Evolutionary conservation across 2,329 filamentous ascomycete species (phyloP).

Genomic region (Reticulascus tulasneorum): DNA sequence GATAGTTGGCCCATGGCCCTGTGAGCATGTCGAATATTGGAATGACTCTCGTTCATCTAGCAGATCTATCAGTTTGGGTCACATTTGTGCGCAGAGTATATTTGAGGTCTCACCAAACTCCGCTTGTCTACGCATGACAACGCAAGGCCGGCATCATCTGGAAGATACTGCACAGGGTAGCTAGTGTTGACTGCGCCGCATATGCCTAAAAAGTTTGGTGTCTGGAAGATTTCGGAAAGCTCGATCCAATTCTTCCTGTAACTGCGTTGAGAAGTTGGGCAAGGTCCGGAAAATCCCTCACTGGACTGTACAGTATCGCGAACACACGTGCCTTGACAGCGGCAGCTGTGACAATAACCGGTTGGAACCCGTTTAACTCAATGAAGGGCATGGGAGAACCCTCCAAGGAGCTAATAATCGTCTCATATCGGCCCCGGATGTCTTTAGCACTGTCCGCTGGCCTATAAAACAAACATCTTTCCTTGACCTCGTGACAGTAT

Average conservation of each 20-base stretch:
- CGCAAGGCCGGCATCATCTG: no score
- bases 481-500: conserved; percentile 28
- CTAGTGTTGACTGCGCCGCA: no score
- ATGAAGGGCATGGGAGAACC: conserved; percentile 20
- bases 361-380: conserved; percentile 22
- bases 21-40: no score
- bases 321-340: conserved; percentile 20
- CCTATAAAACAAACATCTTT: conserved; percentile 24
- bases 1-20: conserved; percentile 20
- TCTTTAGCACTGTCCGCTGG: conserved; percentile 21
- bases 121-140: no score
- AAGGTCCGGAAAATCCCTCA: conserved; percentile 12
- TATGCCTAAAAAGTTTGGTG: no score
- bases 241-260: conserved; percentile 22
- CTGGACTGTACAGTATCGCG: conserved; percentile 30
- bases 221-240: not conserved
- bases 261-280: conserved; percentile 17
- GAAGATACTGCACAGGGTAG: no score
- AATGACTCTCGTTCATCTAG: no score
- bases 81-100: conserved; percentile 25
- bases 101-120: conserved; percentile 9
- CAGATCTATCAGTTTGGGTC: conserved; percentile 23
- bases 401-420: conserved; percentile 24
- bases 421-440: conserved; percentile 27
- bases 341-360: conserved; percentile 22